Percentiles rank a stretch among this genome's conserved stretches.
phyloP scores from a whole-genome alignment of 495 filamentous ascomycete genomes.

The Pyrenula massariospora region DNA sequence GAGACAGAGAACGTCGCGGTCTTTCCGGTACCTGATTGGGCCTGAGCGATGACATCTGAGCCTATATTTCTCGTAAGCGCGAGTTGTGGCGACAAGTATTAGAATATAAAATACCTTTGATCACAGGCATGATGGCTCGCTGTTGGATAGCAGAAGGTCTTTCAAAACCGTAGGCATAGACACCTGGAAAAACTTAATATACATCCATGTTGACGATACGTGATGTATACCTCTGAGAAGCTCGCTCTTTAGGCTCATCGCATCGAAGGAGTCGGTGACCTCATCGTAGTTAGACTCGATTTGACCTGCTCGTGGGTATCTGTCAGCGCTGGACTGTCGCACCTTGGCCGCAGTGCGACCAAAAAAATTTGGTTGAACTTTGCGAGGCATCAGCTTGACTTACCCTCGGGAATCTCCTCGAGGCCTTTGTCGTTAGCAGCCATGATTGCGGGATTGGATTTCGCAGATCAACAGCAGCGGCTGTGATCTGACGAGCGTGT shows the following conservation, averaged over 20 bases:
- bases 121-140: constrained; percentile 98
- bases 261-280: constrained; percentile 96
- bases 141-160: constrained; percentile 98
- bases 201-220: not conserved
- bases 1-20: constrained; percentile 98
- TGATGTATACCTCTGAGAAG: constrained; percentile 72
- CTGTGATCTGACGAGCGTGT: constrained; percentile 34
- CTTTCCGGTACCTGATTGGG: constrained; percentile 97
- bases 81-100: constrained; percentile 9
- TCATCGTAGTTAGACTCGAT: constrained; percentile 99
- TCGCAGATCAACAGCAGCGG: constrained; percentile 61
- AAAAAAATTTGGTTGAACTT: too few relatives aligned
- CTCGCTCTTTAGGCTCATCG: constrained; percentile 93
- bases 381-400: constrained; percentile 15
- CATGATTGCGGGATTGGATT: constrained; percentile 71
- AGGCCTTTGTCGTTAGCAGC: constrained; percentile 86
- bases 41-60: constrained; percentile 97
- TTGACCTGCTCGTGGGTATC: constrained; percentile 56
- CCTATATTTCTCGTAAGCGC: constrained; percentile 42
- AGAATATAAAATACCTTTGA: constrained; percentile 66
- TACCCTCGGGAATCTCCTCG: constrained; percentile 89
- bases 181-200: constrained; percentile 42
- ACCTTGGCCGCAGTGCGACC: not conserved
- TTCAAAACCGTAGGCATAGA: constrained; percentile 99
- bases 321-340: not conserved